Evolutionary conservation across 108 stramenopile species (phyloP), one percentile per base, ranked within the genome.

Genomic region (Cyclostephanos invisitatus): DNA sequence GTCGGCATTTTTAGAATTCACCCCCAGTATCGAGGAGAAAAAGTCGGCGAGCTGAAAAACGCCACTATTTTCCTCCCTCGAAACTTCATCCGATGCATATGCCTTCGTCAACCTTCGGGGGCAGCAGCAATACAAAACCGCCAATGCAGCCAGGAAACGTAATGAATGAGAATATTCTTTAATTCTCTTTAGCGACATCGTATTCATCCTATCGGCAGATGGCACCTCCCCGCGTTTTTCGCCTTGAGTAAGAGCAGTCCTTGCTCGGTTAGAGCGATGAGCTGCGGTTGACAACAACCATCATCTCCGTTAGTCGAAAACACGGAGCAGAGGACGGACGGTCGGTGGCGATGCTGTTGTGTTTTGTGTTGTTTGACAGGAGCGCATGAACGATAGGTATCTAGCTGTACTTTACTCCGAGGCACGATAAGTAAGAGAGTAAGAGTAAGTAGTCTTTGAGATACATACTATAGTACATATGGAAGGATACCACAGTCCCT

Each of bases 31-130:
- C 7, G 66, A 63, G 27, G 72, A 73, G 54, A 64, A 64, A 0
- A 73, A 64, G 5, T 70, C 59, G 21, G 69, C 44, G 40, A 64
- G 35, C 27, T 44, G 42, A 47, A 55, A 25, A 29, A 28, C 51
- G 28, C 66, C 29, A 10, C 1, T 29, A 29, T 22, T 17, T 36
- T 54, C 37, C 5, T 17, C 66, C 6, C 37, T 67, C 20, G 35
- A 32, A 48, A 5, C 15, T 53, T 67, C 72, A 62, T 73, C 72
- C 48, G 65, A 66, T 17, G 49, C 64, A 22, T 27, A 61, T 61
- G 66, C 50, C 4, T 18, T 24, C 17, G 49, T 60, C 17, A 56
- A 35, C 18, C 21, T 8, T 58, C 27, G 18, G 11, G 42, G 20
- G 35, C 62, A 50, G 15, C 37, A 25, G 62, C 46, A 67, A 44